Evolutionary conservation across 179 eudicot species (phyloP).

Genomic region (Heliamphora pulchella): DNA sequence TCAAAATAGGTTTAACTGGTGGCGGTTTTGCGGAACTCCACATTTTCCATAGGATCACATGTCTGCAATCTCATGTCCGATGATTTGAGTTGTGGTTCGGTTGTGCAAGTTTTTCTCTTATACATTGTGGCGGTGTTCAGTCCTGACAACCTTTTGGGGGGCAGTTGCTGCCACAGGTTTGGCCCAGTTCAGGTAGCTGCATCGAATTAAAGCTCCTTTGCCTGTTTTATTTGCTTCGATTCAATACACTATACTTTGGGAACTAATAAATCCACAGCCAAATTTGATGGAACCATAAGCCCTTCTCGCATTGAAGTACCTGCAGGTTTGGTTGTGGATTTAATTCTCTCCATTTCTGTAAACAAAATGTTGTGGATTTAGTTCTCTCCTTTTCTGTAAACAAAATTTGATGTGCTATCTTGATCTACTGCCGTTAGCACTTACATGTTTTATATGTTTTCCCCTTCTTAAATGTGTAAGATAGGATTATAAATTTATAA

Average conservation of each 20-base stretch:
- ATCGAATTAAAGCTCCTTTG: not conserved
- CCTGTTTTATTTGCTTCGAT: conserved; percentile 1
- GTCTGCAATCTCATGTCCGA: not conserved
- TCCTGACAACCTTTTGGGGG: not conserved
- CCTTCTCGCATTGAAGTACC: not conserved
- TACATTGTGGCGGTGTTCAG: not conserved
- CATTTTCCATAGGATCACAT: not conserved
- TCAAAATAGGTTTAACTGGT: conserved; percentile 22
- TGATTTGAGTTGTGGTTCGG: not conserved
- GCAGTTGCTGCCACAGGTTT: not conserved
- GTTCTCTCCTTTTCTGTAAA: not conserved
- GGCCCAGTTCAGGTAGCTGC: not conserved
- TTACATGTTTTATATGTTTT: not conserved
- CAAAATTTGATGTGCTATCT: not conserved
- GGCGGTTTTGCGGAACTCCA: not conserved
- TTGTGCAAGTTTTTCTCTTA: not conserved
- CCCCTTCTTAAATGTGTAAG: not conserved
- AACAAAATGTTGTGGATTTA: not conserved
- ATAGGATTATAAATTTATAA: not conserved
- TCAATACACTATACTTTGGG: not conserved
- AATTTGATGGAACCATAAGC: not conserved
- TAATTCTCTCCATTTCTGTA: not conserved
- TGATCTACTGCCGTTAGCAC: not conserved
- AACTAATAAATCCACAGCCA: not conserved
- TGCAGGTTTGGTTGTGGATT: not conserved